phyloP scores from a whole-genome alignment of 2,329 filamentous ascomycete genomes.

The Anthostomella pinea region DNA sequence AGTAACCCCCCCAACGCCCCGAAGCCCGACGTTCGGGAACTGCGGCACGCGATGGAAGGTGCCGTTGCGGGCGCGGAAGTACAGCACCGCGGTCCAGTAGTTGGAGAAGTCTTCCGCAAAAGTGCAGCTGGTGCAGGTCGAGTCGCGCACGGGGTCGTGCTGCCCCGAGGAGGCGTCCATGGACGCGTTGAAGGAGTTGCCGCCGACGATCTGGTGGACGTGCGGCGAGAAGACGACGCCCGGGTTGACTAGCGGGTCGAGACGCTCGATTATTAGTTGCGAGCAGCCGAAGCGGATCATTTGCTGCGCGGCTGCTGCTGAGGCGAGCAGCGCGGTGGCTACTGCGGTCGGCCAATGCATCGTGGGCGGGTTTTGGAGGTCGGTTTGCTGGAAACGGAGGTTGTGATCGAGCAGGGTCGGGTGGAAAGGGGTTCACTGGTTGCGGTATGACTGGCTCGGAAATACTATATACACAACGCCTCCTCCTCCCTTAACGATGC shows the following conservation, averaged over 20 bases:
- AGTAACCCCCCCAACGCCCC: constrained; percentile 27
- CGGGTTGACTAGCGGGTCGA: constrained; percentile 30
- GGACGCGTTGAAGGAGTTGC: constrained; percentile 28
- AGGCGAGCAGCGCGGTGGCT: constrained; percentile 18
- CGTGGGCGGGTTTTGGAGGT: constrained; percentile 6
- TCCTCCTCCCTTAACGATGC: no score
- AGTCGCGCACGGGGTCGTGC: constrained; percentile 23
- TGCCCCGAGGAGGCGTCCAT: constrained; percentile 24
- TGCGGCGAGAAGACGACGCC: constrained; percentile 25
- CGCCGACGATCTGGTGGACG: constrained; percentile 30
- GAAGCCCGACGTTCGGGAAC: constrained; percentile 27
- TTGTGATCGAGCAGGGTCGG: no score
- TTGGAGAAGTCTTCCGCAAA: constrained; percentile 28
- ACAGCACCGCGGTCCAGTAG: constrained; percentile 29
- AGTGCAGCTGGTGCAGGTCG: constrained; percentile 28
- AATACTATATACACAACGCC: no score
- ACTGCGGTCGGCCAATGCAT: constrained; percentile 24
- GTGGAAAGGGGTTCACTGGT: no score
- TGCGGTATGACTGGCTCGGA: no score
- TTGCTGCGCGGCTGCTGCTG: constrained; percentile 25
- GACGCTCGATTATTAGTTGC: constrained; percentile 29
- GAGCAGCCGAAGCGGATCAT: constrained; percentile 34
- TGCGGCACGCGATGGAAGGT: constrained; percentile 29
- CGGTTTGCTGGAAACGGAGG: no score
- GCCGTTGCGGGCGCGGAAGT: constrained; percentile 25